Conservation (phyloP, 2,329 filamentous ascomycete genomes). For the Phoma sp. region DNA sequence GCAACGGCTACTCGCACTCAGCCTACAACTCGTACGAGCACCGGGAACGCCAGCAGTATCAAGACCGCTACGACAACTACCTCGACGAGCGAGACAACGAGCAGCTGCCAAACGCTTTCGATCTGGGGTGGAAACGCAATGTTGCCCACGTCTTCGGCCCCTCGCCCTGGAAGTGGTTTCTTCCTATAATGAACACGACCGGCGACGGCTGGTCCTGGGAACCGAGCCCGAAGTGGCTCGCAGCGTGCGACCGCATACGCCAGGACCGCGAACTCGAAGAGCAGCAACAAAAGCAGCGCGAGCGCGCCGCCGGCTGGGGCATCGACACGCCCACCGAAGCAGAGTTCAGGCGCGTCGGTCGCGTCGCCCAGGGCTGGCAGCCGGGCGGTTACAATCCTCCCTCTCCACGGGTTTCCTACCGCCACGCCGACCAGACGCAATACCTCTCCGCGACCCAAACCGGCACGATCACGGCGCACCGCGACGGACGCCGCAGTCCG, state of each 20-base stretch:
- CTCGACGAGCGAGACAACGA: conserved; percentile 88
- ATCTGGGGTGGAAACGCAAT: conserved; percentile 84
- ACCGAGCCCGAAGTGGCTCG: conserved; percentile 77
- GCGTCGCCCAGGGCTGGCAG: conserved; percentile 40
- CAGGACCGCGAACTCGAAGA: conserved; percentile 48
- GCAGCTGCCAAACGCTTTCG: conserved; percentile 90
- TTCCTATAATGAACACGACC: conserved; percentile 84
- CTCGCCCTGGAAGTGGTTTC: conserved; percentile 72
- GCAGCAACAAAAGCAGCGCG: conserved; percentile 64
- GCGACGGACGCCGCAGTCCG: conserved; percentile 46
- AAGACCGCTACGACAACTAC: conserved; percentile 76
- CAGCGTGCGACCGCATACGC: conserved; percentile 68
- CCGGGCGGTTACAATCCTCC: conserved; percentile 35
- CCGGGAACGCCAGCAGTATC: conserved; percentile 68
- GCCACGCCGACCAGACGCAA: conserved; percentile 44
- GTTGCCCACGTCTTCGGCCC: conserved; percentile 81
- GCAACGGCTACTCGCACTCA: conserved; percentile 53
- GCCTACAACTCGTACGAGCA: conserved; percentile 52
- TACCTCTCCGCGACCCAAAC: conserved; percentile 45
- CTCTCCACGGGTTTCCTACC: conserved; percentile 33
- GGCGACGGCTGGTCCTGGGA: conserved; percentile 97
- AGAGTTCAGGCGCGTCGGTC: conserved; percentile 41
- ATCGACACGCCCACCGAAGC: conserved; percentile 48
- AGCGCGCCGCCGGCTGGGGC: conserved; percentile 73
- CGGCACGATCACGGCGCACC: conserved; percentile 40